Evolutionary conservation across 768 basidiomycete genomes (phyloP).

Genomic region (Collybia sordida): DNA sequence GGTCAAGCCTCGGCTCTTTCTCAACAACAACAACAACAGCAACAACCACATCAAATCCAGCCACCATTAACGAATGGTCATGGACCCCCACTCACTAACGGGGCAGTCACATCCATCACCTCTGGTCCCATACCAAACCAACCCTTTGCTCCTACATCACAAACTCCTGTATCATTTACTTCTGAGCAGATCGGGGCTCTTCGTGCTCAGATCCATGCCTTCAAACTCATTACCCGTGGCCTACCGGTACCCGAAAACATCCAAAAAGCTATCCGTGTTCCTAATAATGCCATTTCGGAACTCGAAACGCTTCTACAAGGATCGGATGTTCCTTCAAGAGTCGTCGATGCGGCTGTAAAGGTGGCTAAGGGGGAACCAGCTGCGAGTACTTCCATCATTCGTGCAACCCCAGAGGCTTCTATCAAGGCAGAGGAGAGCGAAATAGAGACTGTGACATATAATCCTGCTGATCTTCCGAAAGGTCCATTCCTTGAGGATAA

Average conservation of each 20-base stretch:
- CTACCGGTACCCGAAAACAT: constrained; percentile 67
- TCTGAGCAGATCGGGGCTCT: constrained; percentile 71
- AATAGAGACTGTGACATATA: constrained; percentile 35
- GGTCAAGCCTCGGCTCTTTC: constrained; percentile 30
- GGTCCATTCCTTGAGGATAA: constrained; percentile 81
- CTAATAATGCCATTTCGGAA: constrained; percentile 58
- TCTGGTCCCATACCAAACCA: constrained; percentile 52
- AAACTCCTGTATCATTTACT: constrained; percentile 79
- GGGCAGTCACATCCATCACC: constrained; percentile 40
- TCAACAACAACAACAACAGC: constrained; percentile 27
- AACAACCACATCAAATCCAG: constrained; percentile 15
- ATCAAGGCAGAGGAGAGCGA: constrained; percentile 60
- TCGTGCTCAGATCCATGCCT: constrained; percentile 82
- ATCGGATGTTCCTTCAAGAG: constrained; percentile 56
- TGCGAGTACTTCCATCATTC: constrained; percentile 20
- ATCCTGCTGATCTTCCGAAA: constrained; percentile 64
- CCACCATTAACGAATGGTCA: constrained; percentile 51
- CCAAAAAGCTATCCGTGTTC: constrained; percentile 67
- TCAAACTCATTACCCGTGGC: constrained; percentile 67
- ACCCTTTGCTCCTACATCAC: constrained; percentile 51
- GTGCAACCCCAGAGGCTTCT: constrained; percentile 34
- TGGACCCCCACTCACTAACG: constrained; percentile 38
- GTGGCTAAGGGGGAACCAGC: constrained; percentile 55
- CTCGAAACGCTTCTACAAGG: constrained; percentile 66
- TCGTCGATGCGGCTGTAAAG: constrained; percentile 77